Conservation (phyloP, 2,329 filamentous ascomycete genomes). For the Clonostachys byssicola region DNA sequence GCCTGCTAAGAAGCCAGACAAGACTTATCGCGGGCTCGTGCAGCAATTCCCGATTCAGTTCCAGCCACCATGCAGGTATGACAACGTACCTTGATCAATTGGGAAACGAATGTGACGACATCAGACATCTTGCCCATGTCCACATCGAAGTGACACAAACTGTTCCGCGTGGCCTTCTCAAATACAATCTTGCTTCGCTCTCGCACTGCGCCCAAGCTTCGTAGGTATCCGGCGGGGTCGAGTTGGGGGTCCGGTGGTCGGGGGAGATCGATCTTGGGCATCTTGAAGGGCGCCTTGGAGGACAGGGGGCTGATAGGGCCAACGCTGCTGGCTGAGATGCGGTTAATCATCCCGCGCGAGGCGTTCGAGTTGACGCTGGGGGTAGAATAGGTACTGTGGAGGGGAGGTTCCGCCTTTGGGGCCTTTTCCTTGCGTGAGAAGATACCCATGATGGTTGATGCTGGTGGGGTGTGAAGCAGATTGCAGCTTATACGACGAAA, state of each 20-base stretch:
- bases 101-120: constrained; percentile 82
- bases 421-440: constrained; percentile 52
- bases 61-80: no score
- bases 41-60: no score
- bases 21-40: no score
- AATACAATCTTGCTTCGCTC: constrained; percentile 72
- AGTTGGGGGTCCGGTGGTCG: constrained; percentile 81
- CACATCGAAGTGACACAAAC: constrained; percentile 82
- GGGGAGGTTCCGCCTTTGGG: constrained; percentile 32
- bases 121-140: constrained; percentile 81
- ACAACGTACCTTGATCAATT: constrained; percentile 78
- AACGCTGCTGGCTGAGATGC: constrained; percentile 42
- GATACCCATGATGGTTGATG: constrained; percentile 41
- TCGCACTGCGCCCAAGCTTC: constrained; percentile 83
- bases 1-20: no score
- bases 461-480: background rate
- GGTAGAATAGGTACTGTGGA: constrained; percentile 41
- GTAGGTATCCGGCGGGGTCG: constrained; percentile 86
- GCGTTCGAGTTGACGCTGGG: constrained; percentile 46
- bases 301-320: constrained; percentile 40
- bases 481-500: background rate
- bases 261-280: constrained; percentile 77
- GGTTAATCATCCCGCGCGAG: constrained; percentile 40
- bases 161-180: constrained; percentile 71
- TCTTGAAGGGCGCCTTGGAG: constrained; percentile 45